These are phyloP conservation scores for Chrysanthemum makinoi DNA, from an alignment of 129 eudicot species.

Conservation along the genomic window DNA sequence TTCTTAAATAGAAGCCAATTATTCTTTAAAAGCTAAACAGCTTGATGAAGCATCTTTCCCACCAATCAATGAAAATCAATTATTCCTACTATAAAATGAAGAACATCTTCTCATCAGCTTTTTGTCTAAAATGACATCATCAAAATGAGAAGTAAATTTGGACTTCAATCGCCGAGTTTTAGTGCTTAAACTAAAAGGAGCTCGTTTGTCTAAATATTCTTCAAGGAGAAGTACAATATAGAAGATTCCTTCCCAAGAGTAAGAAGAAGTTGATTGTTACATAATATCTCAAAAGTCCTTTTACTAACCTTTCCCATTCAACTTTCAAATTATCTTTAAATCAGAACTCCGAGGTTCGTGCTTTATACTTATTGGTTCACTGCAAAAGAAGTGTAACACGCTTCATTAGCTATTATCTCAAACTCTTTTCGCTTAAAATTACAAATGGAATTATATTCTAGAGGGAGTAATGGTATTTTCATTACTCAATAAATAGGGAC, in stretches of 20 bases:
- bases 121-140: slow-evolving; percentile 30
- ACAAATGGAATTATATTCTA: neutral
- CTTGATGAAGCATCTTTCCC: slow-evolving; percentile 24
- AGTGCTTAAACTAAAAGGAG: slow-evolving; percentile 36
- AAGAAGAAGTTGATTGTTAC: slow-evolving; percentile 60
- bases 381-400: slow-evolving; percentile 28
- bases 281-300: slow-evolving; percentile 69
- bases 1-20: too few species aligned
- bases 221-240: slow-evolving; percentile 66
- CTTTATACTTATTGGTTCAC: slow-evolving; percentile 51
- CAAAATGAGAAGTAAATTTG: slow-evolving; percentile 25
- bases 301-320: slow-evolving; percentile 77
- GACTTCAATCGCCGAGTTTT: slow-evolving; percentile 40
- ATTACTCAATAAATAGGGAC: too few species aligned
- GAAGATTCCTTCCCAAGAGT: slow-evolving; percentile 70
- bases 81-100: slow-evolving; percentile 33
- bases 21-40: slow-evolving; percentile 8
- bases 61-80: slow-evolving; percentile 22
- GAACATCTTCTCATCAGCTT: slow-evolving; percentile 40
- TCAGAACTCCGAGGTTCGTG: slow-evolving; percentile 82
- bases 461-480: neutral
- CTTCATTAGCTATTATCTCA: slow-evolving; percentile 7
- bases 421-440: too few species aligned
- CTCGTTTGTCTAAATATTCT: slow-evolving; percentile 42
- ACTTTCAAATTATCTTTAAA: slow-evolving; percentile 71